These are phyloP conservation scores for Magnolia sinica DNA, from an alignment of 164 flowering plant species.

Conservation along the genomic window DNA sequence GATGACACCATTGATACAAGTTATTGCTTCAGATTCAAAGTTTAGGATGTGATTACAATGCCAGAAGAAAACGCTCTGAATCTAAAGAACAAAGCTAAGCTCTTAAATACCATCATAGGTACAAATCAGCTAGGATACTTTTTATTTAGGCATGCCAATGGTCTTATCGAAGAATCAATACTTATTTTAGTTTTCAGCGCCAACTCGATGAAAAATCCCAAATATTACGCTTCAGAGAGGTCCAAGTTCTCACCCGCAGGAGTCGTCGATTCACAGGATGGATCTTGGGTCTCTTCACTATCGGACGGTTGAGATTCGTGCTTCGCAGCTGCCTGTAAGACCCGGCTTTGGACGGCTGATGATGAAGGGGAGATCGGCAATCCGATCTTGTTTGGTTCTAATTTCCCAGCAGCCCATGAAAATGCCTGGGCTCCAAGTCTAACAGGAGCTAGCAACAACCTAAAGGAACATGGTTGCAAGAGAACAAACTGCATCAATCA, in stretches of 20 bases:
- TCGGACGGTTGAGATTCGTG: constrained; percentile 87
- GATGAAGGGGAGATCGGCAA: constrained; percentile 84
- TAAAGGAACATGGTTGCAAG: constrained; percentile 17
- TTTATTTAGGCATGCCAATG: not conserved
- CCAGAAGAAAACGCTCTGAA: not conserved
- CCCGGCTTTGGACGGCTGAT: constrained; percentile 71
- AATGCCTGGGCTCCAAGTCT: constrained; percentile 73
- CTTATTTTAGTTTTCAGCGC: not conserved
- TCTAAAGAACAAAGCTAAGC: not conserved
- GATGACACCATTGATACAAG: too few species aligned
- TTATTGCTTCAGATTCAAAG: too few species aligned
- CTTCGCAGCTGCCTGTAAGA: constrained; percentile 92
- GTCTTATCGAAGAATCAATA: not conserved
- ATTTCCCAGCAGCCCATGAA: constrained; percentile 70
- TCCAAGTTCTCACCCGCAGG: constrained; percentile 44
- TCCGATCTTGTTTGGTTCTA: constrained; percentile 63
- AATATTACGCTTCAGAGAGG: constrained; percentile 49
- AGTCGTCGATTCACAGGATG: constrained; percentile 30
- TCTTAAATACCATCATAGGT: not conserved
- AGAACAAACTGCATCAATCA: not conserved
- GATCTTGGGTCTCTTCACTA: constrained; percentile 43
- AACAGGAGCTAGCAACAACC: constrained; percentile 65
- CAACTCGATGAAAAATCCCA: not conserved
- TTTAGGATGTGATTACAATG: not conserved
- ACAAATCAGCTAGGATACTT: not conserved